Percentiles rank a stretch among this genome's conserved stretches.
Evolutionary conservation across 306 rosid genomes (phyloP).

Genomic region (Vigna unguiculata): DNA sequence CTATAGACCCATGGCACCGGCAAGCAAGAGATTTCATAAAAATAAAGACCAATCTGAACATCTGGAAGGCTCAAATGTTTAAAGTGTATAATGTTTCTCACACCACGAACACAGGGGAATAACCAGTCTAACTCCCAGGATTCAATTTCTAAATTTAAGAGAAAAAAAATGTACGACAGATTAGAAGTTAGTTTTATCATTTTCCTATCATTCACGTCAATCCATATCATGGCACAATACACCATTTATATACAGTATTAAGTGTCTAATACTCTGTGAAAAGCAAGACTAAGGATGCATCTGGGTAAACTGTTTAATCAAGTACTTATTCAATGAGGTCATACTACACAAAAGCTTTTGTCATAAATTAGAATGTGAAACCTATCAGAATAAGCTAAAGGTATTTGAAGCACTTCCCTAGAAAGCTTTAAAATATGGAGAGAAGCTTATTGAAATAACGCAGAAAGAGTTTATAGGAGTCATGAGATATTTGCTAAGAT

Average conservation of each 20-base stretch:
- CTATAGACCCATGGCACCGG: neutral
- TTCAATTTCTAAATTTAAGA: neutral
- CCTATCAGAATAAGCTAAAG: neutral
- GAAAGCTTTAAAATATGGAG: neutral
- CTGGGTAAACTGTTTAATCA: neutral
- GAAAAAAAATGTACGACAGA: neutral
- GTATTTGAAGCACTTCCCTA: neutral
- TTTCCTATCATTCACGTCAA: neutral
- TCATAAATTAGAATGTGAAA: neutral
- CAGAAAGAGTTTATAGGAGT: neutral
- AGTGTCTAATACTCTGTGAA: neutral
- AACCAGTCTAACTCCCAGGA: neutral
- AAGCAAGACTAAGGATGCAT: conserved; percentile 7
- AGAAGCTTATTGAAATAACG: neutral
- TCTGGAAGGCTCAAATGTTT: conserved; percentile 19
- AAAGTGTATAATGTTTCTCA: conserved; percentile 12
- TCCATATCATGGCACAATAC: neutral
- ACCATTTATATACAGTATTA: conserved; percentile 6
- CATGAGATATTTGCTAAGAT: neutral
- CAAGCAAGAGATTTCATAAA: conserved; percentile 8
- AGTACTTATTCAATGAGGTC: neutral
- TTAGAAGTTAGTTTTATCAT: conserved; percentile 14
- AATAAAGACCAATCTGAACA: conserved; percentile 1
- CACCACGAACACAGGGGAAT: neutral
- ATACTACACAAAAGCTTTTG: neutral